Evolutionary conservation across 129 eudicot genomes (phyloP).

Genomic region (Artemisia tridentata): DNA sequence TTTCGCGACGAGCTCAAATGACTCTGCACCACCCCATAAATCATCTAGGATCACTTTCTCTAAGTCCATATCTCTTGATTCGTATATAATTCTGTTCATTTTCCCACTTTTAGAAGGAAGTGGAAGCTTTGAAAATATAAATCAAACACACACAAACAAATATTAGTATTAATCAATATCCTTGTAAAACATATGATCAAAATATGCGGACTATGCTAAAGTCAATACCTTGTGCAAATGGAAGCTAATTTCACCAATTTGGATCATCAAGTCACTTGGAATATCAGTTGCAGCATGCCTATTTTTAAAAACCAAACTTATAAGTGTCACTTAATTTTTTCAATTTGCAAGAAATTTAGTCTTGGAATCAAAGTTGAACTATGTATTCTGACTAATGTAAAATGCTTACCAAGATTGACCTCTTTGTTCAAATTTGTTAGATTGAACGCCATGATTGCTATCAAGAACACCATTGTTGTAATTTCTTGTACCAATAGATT

Average conservation of each 20-base stretch:
- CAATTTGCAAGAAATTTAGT: not conserved
- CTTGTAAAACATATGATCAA: not conserved
- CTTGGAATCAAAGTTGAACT: not conserved
- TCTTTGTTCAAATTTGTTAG: slow-evolving; percentile 81
- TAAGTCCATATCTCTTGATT: slow-evolving; percentile 52
- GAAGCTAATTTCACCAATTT: slow-evolving; percentile 77
- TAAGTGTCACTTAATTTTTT: not conserved
- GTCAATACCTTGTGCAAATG: slow-evolving; percentile 82
- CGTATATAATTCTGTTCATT: slow-evolving; percentile 67
- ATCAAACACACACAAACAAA: slow-evolving; percentile 8
- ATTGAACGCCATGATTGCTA: slow-evolving; percentile 45
- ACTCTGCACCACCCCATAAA: slow-evolving; percentile 74
- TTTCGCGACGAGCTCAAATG: slow-evolving; percentile 87
- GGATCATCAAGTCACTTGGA: slow-evolving; percentile 85
- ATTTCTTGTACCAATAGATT: slow-evolving; percentile 49
- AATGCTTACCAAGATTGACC: slow-evolving; percentile 81
- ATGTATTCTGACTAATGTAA: not conserved
- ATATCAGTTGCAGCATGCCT: slow-evolving; percentile 82
- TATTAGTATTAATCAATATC: slow-evolving; percentile 14
- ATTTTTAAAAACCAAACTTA: not conserved
- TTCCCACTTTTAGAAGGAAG: slow-evolving; percentile 84
- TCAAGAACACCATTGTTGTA: slow-evolving; percentile 59
- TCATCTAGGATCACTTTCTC: slow-evolving; percentile 60
- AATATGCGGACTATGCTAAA: slow-evolving; percentile 2
- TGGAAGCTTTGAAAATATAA: slow-evolving; percentile 42